Evolutionary conservation across 345 rosid species (phyloP), one percentile per base, ranked within the genome.

Genomic region (Turritis glabra): DNA sequence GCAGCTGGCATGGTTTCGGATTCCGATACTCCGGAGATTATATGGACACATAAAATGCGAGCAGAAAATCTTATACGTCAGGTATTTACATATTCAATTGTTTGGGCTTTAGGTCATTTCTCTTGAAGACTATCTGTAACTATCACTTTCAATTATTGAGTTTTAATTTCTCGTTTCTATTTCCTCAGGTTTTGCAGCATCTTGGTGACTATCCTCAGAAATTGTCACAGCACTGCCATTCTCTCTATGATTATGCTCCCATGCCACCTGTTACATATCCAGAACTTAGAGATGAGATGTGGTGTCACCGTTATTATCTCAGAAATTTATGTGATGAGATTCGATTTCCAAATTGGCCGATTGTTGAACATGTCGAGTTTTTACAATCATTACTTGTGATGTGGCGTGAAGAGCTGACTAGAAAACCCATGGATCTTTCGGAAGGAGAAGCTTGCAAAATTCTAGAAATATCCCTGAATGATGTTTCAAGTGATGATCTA

Each of bases 191-290:
- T 80, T 84, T 95, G 90, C 98, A 95, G 85, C 99, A 95, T 87
- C 96, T 95, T 75, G 98, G 99, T 71, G 99, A 95, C 83, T 95
- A 87, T 66, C 97, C 98, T 67, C 98, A 92, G 83, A 95, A 95
- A 77, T 75, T 95, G 80, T 86, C 99, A 37, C 99, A 95, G 83
- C 98, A 95, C 75, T 92, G 99, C 73, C 99, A 95, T 80, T 88
- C 83, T 77, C 78, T 95, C 26, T 95, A 95, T 48, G 98, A 95
- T 12, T 95, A 90, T 85, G 99, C 99, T 77, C 99, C 99, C 15
- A 95, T 95, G 91, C 99, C 99, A 72, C 99, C 99, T 64, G 99
- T 90, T 69, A 95, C 99, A 12, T 95, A 95, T 71, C 97, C 98
- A 72, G 99, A 95, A 78, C 86, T 95, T 71, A 89, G 87, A 90